Conservation (phyloP, 2,329 filamentous ascomycete genomes). For the Dactylonectria estremocensis region DNA sequence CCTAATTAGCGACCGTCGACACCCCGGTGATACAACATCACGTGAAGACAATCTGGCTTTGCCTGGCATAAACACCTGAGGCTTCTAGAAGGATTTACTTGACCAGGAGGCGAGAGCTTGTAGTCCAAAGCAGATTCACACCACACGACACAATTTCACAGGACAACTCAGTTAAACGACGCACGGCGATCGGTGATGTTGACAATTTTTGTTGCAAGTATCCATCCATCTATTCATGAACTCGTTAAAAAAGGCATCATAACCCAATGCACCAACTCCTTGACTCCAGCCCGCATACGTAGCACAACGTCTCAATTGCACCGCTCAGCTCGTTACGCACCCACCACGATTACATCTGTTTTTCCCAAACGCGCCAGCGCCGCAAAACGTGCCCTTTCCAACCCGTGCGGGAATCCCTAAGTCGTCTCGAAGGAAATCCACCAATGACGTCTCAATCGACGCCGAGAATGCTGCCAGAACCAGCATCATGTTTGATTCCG, state of each 20-base stretch:
- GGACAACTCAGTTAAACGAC: background rate
- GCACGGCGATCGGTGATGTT: background rate
- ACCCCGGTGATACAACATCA: constrained; percentile 28
- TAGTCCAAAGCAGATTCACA: too few relatives aligned
- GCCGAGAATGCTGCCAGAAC: constrained; percentile 73
- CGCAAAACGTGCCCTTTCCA: constrained; percentile 44
- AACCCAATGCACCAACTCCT: constrained; percentile 19
- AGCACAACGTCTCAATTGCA: background rate
- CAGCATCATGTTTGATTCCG: constrained; percentile 68
- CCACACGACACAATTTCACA: background rate
- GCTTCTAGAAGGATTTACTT: constrained; percentile 5
- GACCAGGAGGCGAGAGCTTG: background rate
- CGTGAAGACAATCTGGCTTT: constrained; percentile 33
- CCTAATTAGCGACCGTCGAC: constrained; percentile 11
- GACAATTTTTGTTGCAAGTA: constrained; percentile 12
- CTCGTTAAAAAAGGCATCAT: constrained; percentile 21
- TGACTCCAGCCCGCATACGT: background rate
- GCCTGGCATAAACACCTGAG: constrained; percentile 12
- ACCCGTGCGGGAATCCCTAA: constrained; percentile 45
- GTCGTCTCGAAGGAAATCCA: constrained; percentile 63
- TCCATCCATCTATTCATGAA: constrained; percentile 26
- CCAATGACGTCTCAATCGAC: constrained; percentile 70
- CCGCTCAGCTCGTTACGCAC: constrained; percentile 38
- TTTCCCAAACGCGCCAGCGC: constrained; percentile 43
- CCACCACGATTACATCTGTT: constrained; percentile 43